phyloP scores from a whole-genome alignment of 768 basidiomycete genomes.

The Mrakia frigida region DNA sequence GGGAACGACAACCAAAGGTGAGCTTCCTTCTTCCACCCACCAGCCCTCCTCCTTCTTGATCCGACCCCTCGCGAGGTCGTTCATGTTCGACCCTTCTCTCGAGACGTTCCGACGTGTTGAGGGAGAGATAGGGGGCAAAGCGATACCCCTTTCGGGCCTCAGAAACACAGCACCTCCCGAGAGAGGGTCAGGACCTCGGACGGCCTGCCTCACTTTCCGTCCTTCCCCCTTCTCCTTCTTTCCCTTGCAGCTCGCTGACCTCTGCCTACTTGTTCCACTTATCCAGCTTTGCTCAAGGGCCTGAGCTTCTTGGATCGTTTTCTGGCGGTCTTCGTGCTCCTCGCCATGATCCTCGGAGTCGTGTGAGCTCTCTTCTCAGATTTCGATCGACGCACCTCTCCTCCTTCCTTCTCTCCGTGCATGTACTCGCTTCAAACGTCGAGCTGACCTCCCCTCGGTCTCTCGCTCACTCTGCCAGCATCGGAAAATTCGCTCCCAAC shows the following conservation, averaged over 20 bases:
- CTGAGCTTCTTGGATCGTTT: slow-evolving; percentile 57
- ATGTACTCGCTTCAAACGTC: background rate
- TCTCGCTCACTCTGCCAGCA: background rate
- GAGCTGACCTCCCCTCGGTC: background rate
- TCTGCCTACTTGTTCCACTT: background rate
- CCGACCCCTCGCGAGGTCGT: no score
- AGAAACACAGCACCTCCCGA: no score
- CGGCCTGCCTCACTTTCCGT: no score
- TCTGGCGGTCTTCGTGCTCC: slow-evolving; percentile 60
- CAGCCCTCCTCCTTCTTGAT: no score
- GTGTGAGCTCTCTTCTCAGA: slow-evolving; percentile 40
- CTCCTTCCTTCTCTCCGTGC: background rate
- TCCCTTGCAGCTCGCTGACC: background rate
- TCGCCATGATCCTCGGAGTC: slow-evolving; percentile 70
- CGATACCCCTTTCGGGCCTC: no score
- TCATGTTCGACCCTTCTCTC: no score
- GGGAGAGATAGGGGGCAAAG: no score
- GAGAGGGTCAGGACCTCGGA: no score
- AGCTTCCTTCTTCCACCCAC: no score
- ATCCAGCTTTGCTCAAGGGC: slow-evolving; percentile 35
- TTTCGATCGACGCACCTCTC: no score
- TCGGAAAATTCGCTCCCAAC: slow-evolving; percentile 33
- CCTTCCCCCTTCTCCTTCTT: no score
- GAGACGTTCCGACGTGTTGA: no score
- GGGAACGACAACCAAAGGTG: background rate